These are phyloP conservation scores for Lolium multiflorum DNA, from an alignment of 176 grass and related monocot genomes.

Conservation along the genomic window DNA sequence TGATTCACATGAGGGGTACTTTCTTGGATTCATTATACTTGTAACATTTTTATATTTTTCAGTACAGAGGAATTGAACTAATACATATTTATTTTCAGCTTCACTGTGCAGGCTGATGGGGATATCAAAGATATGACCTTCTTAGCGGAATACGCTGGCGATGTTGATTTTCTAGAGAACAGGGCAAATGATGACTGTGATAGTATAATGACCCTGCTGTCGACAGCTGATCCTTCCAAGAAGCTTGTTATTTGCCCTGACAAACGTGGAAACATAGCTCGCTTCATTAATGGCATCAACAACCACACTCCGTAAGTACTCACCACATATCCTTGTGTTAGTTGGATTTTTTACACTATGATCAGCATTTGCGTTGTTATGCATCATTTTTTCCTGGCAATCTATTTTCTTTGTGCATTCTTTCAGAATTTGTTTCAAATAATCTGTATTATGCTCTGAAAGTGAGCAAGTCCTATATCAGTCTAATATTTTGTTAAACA, in stretches of 20 bases:
- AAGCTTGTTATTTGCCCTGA: slow-evolving; percentile 85
- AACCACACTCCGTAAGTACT: slow-evolving; percentile 70
- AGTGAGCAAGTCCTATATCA: slow-evolving; percentile 4
- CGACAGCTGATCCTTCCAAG: slow-evolving; percentile 57
- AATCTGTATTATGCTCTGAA: slow-evolving; percentile 4
- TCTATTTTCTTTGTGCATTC: background rate
- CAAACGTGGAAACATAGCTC: slow-evolving; percentile 78
- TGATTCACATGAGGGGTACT: slow-evolving; percentile 77
- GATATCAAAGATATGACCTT: slow-evolving; percentile 88
- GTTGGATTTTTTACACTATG: slow-evolving; percentile 19
- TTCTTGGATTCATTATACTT: slow-evolving; percentile 26
- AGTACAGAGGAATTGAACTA: slow-evolving; percentile 12
- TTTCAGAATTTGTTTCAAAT: background rate
- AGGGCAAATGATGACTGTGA: slow-evolving; percentile 74
- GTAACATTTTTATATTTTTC: background rate
- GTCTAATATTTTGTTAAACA: slow-evolving; percentile 37
- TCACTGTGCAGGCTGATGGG: slow-evolving; percentile 88
- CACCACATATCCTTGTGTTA: background rate
- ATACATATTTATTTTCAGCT: slow-evolving; percentile 58
- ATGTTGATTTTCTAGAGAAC: slow-evolving; percentile 84
- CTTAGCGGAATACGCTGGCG: slow-evolving; percentile 76
- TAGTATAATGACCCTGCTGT: slow-evolving; percentile 90
- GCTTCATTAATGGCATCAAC: slow-evolving; percentile 92
- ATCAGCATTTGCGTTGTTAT: background rate
- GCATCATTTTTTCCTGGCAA: background rate